Percentiles rank a stretch among this genome's conserved stretches.
These are phyloP conservation scores for Viscum album DNA, from an alignment of 177 flowering plant genomes.

Conservation along the genomic window DNA sequence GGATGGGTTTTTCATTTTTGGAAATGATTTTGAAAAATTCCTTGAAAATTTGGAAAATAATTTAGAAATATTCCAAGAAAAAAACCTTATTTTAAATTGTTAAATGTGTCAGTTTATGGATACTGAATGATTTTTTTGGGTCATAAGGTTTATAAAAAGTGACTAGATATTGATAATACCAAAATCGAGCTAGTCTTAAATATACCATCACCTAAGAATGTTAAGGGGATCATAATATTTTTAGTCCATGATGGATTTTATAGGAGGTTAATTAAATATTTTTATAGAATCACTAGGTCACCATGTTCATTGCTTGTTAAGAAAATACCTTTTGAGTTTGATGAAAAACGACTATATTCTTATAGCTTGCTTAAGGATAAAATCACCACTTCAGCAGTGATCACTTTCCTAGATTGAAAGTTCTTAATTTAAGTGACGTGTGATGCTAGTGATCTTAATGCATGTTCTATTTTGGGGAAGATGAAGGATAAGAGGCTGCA, in stretches of 20 bases:
- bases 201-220: no score
- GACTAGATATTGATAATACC: no score
- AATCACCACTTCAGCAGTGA: not conserved
- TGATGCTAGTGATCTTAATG: not conserved
- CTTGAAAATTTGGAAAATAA: no score
- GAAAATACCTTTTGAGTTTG: not conserved
- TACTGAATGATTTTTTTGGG: no score
- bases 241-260: not conserved
- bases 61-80: no score
- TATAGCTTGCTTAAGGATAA: not conserved
- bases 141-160: no score
- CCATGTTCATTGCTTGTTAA: not conserved
- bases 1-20: no score
- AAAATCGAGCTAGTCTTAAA: no score
- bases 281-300: not conserved
- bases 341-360: not conserved
- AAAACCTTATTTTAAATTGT: no score
- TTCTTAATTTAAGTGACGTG: not conserved
- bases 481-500: not conserved
- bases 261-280: not conserved
- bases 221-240: no score
- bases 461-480: not conserved
- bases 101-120: no score
- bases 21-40: no score
- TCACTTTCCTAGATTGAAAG: not conserved